Evolutionary conservation across 2,329 filamentous ascomycete species (phyloP), one percentile per base, ranked within the genome.

Genomic region (Fusarium redolens): DNA sequence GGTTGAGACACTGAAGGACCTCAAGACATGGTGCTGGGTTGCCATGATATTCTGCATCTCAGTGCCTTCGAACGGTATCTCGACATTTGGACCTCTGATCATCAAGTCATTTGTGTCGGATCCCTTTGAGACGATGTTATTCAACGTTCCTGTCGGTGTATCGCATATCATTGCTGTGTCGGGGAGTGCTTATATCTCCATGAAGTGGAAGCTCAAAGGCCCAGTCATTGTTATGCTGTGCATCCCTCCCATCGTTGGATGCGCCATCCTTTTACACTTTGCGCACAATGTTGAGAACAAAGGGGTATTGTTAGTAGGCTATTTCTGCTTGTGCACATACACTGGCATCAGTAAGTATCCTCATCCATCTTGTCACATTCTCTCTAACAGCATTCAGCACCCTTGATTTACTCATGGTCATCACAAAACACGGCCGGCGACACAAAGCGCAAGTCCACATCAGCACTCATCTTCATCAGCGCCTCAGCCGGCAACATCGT

Each of bases 401-500:
- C 89, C 0, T 80, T 91, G 35, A 87, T 91, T 44, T 91, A 89
- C 71, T 87, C 87, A 0, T 91, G 88, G 88, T 88, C 87, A 4
- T 84, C 87, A 4, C 88, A 89, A 68, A 91, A 92, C 71, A 91
- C 91, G 0, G 91, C 88, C 1, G 91, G 91, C 3, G 90, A 93
- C 76, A 93, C 91, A 0, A 93, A 93, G 80, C 89, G 89, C 70
- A 92, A 92, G 76, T 87, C 88, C 14, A 91, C 88, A 0, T 92
- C 90, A 0, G 90, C 87, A 17, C 84, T 92, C 11, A 83, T 93
- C 2, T 91, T 93, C 74, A 86, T 93, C 51, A 90, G 90, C 8
- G 88, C 90, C 65, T 91, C 88, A 57, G 87, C 87, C 3, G 91
- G 91, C 10, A 93, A 93, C 72, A 89, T 92, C 40, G 82, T 92